These are phyloP conservation scores for Saccharomycopsis vini DNA, from an alignment of 805 yeast genomes.

Conservation along the genomic window DNA sequence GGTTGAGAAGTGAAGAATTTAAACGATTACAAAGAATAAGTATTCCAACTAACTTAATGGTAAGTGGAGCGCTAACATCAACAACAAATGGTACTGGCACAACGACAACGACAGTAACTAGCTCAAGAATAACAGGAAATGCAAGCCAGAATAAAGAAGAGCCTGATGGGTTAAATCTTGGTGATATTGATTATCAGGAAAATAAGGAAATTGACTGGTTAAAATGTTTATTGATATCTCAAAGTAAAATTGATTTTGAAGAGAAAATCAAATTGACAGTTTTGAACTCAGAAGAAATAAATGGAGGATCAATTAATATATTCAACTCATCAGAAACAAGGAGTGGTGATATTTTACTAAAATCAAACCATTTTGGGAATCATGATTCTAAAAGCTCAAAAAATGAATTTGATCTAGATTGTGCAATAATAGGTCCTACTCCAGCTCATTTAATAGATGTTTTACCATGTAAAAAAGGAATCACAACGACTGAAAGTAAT, in stretches of 20 bases:
- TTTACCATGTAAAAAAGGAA: conserved; percentile 11
- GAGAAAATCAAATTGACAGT: conserved; percentile 25
- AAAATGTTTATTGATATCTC: conserved; percentile 31
- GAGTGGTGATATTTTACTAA: no score
- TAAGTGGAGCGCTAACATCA: no score
- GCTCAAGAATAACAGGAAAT: no score
- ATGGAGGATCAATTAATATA: no score
- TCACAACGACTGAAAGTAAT: not conserved
- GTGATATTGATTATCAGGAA: conserved; percentile 25
- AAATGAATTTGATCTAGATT: conserved; percentile 14
- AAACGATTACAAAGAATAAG: conserved; percentile 34
- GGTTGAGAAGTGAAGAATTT: conserved; percentile 43
- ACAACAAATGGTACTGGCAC: conserved; percentile 13
- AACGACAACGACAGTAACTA: no score
- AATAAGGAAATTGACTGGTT: conserved; percentile 30
- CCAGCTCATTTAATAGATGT: conserved; percentile 14
- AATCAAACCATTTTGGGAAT: no score
- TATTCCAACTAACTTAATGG: conserved; percentile 23
- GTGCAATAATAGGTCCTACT: conserved; percentile 14
- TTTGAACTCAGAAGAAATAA: conserved; percentile 19
- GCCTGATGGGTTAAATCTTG: conserved; percentile 26
- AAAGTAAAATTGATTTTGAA: conserved; percentile 23
- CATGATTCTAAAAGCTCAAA: no score
- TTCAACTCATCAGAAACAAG: no score
- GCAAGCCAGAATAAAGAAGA: conserved; percentile 27